A percentile compares a stretch with the other conserved stretches of the same genome.
phyloP scores from a whole-genome alignment of 768 basidiomycete genomes.

The Lactifluus subvellereus region DNA sequence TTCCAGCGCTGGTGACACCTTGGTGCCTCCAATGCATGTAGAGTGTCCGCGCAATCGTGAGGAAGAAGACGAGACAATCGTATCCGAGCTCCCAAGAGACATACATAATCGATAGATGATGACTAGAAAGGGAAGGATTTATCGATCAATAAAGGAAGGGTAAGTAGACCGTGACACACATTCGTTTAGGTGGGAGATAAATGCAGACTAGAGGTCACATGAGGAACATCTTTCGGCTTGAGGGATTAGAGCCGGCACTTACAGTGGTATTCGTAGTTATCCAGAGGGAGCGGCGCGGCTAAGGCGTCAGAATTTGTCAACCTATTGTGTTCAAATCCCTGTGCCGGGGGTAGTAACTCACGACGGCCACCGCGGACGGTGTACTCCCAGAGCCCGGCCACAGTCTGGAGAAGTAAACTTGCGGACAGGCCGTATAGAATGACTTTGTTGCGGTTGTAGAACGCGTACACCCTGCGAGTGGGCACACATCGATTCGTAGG shows the following conservation, averaged over 20 bases:
- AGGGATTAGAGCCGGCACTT: neutral
- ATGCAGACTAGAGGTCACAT: conserved; percentile 20
- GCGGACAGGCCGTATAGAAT: conserved; percentile 16
- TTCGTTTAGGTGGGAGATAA: conserved; percentile 17
- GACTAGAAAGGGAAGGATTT: neutral
- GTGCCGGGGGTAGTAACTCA: neutral
- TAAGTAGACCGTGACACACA: conserved; percentile 4
- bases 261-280: conserved; percentile 24
- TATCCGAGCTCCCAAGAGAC: conserved; percentile 23
- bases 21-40: conserved; percentile 21
- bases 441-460: conserved; percentile 21
- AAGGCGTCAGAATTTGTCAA: neutral
- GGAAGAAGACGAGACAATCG: conserved; percentile 21
- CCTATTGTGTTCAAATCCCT: neutral
- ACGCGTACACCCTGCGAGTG: conserved; percentile 19
- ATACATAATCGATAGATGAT: conserved; percentile 19
- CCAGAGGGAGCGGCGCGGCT: conserved; percentile 21
- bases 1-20: neutral
- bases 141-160: neutral
- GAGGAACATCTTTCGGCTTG: neutral
- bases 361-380: conserved; percentile 14
- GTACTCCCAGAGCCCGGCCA: conserved; percentile 22
- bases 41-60: conserved; percentile 20
- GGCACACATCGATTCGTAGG: neutral
- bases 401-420: conserved; percentile 11